Evolutionary conservation across 495 filamentous ascomycete species (phyloP).

Genomic region (Xylaria acuta): DNA sequence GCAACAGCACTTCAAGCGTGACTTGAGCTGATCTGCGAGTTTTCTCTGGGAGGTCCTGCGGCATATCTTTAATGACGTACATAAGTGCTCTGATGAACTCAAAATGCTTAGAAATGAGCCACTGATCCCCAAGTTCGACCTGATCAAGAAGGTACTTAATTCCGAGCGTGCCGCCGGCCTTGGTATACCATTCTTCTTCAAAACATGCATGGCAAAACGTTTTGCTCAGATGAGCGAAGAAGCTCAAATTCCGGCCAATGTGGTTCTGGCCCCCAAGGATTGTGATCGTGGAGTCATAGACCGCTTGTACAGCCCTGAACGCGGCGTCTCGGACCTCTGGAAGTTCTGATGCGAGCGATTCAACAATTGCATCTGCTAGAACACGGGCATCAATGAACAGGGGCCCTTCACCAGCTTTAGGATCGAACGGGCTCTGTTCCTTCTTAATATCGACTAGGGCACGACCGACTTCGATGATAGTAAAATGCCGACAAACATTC

Average conservation of each 20-base stretch:
- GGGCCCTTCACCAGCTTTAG: slow-evolving; percentile 82
- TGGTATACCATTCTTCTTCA: slow-evolving; percentile 97
- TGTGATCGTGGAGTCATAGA: slow-evolving; percentile 76
- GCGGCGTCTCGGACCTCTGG: slow-evolving; percentile 82
- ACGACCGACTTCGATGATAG: slow-evolving; percentile 86
- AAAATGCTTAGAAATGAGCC: slow-evolving; percentile 79
- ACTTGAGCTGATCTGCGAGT: slow-evolving; percentile 81
- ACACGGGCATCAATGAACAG: slow-evolving; percentile 83
- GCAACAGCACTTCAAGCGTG: slow-evolving; percentile 78
- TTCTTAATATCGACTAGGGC: slow-evolving; percentile 78
- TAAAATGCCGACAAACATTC: slow-evolving; percentile 86
- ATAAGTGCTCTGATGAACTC: slow-evolving; percentile 86
- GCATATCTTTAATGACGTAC: slow-evolving; percentile 98
- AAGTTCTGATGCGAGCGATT: slow-evolving; percentile 84
- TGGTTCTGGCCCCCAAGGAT: slow-evolving; percentile 80
- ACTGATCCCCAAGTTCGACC: slow-evolving; percentile 80
- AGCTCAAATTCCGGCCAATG: slow-evolving; percentile 68
- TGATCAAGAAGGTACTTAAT: slow-evolving; percentile 83
- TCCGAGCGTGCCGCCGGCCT: slow-evolving; percentile 87
- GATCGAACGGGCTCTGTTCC: slow-evolving; percentile 75
- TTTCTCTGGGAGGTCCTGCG: slow-evolving; percentile 84
- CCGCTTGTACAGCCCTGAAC: slow-evolving; percentile 72
- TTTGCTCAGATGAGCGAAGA: slow-evolving; percentile 81
- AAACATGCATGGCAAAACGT: slow-evolving; percentile 93
- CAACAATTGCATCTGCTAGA: slow-evolving; percentile 85